Evolutionary conservation across 2,329 filamentous ascomycete species (phyloP).

Genomic region (Colletotrichum liriopes): DNA sequence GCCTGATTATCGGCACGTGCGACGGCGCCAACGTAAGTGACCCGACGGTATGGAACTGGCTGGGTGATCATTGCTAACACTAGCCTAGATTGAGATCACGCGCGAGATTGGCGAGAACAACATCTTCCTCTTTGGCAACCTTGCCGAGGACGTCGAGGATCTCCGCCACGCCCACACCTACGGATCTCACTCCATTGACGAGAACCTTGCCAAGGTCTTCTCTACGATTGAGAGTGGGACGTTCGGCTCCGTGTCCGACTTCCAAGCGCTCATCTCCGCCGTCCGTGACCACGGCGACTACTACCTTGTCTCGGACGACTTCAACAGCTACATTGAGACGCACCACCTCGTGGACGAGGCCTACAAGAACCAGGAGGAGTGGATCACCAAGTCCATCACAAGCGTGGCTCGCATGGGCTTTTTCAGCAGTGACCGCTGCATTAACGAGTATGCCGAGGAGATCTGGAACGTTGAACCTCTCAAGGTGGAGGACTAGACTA

Average conservation of each 20-base stretch:
- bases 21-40: conserved; percentile 92
- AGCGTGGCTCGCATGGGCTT: conserved; percentile 96
- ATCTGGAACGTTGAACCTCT: conserved; percentile 98
- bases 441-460: conserved; percentile 95
- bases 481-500: conserved; percentile 55
- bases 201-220: conserved; percentile 86
- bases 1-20: conserved; percentile 96
- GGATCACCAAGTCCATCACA: conserved; percentile 91
- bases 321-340: conserved; percentile 93
- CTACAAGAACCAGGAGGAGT: conserved; percentile 92
- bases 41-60: conserved; percentile 36
- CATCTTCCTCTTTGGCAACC: conserved; percentile 98
- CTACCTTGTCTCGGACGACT: conserved; percentile 98
- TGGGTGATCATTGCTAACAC: conserved; percentile 35
- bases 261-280: conserved; percentile 85
- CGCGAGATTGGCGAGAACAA: conserved; percentile 97
- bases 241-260: conserved; percentile 86
- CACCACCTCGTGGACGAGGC: conserved; percentile 92
- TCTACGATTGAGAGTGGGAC: conserved; percentile 82
- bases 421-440: conserved; percentile 95
- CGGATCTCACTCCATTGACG: conserved; percentile 82
- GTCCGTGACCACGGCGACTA: conserved; percentile 96
- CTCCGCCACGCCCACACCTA: conserved; percentile 93
- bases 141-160: conserved; percentile 96
- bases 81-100: conserved; percentile 88